phyloP scores from a whole-genome alignment of 352 stramenopile genomes.

The Phytophthora lateralis region DNA sequence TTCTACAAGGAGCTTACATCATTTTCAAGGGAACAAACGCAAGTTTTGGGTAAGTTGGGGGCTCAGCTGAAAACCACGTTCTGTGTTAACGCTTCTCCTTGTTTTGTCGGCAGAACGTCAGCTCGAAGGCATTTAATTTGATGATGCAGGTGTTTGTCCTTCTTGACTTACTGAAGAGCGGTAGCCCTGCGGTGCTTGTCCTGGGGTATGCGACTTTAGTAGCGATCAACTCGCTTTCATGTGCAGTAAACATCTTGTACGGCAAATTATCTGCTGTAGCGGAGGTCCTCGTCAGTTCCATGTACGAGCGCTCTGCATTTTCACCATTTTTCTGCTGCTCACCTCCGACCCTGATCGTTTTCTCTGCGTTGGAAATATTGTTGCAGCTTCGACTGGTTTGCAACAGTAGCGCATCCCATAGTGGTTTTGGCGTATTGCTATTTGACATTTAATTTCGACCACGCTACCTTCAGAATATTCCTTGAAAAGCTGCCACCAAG shows the following conservation, averaged over 20 bases:
- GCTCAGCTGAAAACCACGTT: too few relatives aligned
- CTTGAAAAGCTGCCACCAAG: background rate
- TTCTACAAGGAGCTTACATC: slow-evolving; percentile 9
- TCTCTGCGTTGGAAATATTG: background rate
- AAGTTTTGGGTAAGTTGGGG: slow-evolving; percentile 5
- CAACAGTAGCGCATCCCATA: slow-evolving; percentile 22
- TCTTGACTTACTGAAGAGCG: too few relatives aligned
- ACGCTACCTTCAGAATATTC: background rate
- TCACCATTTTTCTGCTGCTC: background rate
- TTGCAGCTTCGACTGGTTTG: too few relatives aligned
- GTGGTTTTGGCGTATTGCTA: background rate
- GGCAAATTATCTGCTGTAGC: slow-evolving; percentile 6
- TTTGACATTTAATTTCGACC: too few relatives aligned
- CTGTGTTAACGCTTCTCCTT: too few relatives aligned
- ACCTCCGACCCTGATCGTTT: slow-evolving; percentile 19
- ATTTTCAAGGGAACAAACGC: slow-evolving; percentile 1
- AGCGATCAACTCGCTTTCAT: slow-evolving; percentile 3
- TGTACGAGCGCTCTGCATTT: slow-evolving; percentile 3
- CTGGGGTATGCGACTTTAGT: slow-evolving; percentile 9
- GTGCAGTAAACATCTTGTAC: slow-evolving; percentile 10
- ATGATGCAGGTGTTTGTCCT: slow-evolving; percentile 11
- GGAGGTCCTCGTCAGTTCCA: slow-evolving; percentile 13
- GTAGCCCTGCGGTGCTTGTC: too few relatives aligned
- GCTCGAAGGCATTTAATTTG: slow-evolving; percentile 13
- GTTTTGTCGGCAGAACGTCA: slow-evolving; percentile 1